Base-by-base conservation (phyloP, 352 stramenopile species). In the Phytophthora pinifolia region DNA sequence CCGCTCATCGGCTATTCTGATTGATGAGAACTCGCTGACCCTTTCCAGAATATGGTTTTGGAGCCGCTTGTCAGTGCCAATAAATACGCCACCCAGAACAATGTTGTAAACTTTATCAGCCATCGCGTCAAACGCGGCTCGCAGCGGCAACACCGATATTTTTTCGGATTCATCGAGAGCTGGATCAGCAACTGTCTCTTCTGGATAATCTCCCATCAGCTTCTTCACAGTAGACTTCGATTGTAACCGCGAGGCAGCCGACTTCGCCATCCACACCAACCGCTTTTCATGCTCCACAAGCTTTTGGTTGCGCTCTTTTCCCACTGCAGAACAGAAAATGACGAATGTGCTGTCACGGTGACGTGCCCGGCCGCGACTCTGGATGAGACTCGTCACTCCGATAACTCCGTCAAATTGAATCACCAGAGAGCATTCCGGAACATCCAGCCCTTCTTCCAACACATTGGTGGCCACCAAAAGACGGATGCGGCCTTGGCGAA, bases 391-490 rank as follows among this genome's bases (percentile, higher is more conserved):
- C 12, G 80, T 92, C 27, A 92, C 65, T 6, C 78, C 70, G 33
- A 74, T 53, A 2, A 92, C 68, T 14, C 83, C 80, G 34, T 92
- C 80, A 45, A 92, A 92, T 35, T 79, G 73, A 53, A 92, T 83
- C 3, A 92, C 83, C 0, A 92, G 57, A 6, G 80, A 92, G 25
- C 83, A 92, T 57, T 90, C 74, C 0, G 80, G 83, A 0, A 92
- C 77, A 39, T 92, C 83, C 15, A 92, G 59, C 1, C 80, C 83
- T 74, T 90, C 83, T 58, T 92, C 83, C 6, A 92, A 62, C 3
- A 92, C 83, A 53, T 87, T 92, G 13, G 83, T 92, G 12, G 83
- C 83, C 13, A 92, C 77, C 25, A 92, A 64, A 42, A 90, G 66
- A 8, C 80, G 69, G 33, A 90, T 90, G 4, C 72, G 57, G 6